Evolutionary conservation across 495 filamentous ascomycete species (phyloP).

Genomic region (Neurospora discreta): DNA sequence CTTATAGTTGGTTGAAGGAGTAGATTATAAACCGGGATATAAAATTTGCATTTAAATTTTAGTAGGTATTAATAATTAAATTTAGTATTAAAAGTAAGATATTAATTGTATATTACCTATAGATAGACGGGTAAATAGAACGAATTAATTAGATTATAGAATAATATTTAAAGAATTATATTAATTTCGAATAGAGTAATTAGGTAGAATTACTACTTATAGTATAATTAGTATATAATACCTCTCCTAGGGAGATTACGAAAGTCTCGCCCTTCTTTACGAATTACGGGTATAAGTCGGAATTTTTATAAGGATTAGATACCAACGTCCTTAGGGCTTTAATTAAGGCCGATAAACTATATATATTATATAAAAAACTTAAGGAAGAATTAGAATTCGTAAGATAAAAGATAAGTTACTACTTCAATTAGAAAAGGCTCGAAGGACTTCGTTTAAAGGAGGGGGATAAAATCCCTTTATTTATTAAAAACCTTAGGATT

Average conservation of each 20-base stretch:
- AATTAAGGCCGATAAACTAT: neutral
- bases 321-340: neutral
- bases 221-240: neutral
- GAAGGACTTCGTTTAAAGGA: neutral
- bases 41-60: too few species aligned
- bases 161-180: neutral
- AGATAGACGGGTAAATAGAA: slow-evolving; percentile 1
- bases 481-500: too few species aligned
- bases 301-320: neutral
- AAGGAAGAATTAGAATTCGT: neutral
- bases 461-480: neutral
- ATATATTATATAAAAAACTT: too few species aligned
- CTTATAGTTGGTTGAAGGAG: too few species aligned
- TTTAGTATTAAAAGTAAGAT: too few species aligned
- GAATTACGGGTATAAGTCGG: neutral
- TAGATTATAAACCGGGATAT: too few species aligned
- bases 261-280: neutral
- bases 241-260: neutral
- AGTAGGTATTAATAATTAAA: too few species aligned
- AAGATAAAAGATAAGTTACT: neutral
- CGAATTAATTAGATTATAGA: neutral
- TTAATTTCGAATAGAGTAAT: neutral
- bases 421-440: neutral
- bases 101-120: neutral
- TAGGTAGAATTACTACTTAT: neutral